A percentile compares a stretch with the other conserved stretches of the same genome.
These are phyloP conservation scores for Mucor racemosus DNA, from an alignment of 371 early-diverging fungal genomes.

Conservation along the genomic window DNA sequence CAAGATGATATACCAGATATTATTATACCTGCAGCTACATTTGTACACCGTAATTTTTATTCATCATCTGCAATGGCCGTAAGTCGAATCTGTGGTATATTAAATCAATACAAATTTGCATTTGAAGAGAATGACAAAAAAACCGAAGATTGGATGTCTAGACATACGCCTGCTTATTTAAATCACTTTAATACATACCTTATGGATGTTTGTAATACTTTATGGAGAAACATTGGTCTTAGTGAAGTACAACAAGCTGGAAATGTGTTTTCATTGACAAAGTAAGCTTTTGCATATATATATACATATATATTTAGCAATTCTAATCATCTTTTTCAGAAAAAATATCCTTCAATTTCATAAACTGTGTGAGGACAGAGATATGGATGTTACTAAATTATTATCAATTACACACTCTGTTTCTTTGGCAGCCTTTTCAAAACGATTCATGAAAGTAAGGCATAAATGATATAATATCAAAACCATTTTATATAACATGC, in stretches of 20 bases:
- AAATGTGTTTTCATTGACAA: conserved; percentile 46
- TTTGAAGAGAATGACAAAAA: conserved; percentile 45
- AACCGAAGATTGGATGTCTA: conserved; percentile 35
- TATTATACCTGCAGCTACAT: conserved; percentile 55
- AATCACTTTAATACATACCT: conserved; percentile 61
- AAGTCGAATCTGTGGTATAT: conserved; percentile 61
- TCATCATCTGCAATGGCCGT: conserved; percentile 57
- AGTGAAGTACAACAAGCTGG: conserved; percentile 41
- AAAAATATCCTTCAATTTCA: conserved; percentile 32
- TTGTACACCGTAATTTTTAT: conserved; percentile 59
- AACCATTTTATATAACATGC: background rate
- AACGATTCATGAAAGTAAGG: conserved; percentile 45
- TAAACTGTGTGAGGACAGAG: conserved; percentile 39
- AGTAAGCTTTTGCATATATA: conserved; percentile 30
- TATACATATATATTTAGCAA: background rate
- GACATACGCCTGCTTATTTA: conserved; percentile 52
- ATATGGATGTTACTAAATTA: conserved; percentile 34
- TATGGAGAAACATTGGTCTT: conserved; percentile 58
- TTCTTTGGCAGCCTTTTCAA: conserved; percentile 49
- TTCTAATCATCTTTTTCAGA: conserved; percentile 14
- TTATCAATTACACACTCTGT: conserved; percentile 56
- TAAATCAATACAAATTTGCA: conserved; percentile 50
- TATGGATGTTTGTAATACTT: conserved; percentile 60
- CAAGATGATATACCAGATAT: conserved; percentile 55
- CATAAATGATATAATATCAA: background rate